Percentiles rank a stretch among this genome's conserved stretches.
Evolutionary conservation across 1,284 basidiomycete species (phyloP).

Genomic region (Ustilago hordei): DNA sequence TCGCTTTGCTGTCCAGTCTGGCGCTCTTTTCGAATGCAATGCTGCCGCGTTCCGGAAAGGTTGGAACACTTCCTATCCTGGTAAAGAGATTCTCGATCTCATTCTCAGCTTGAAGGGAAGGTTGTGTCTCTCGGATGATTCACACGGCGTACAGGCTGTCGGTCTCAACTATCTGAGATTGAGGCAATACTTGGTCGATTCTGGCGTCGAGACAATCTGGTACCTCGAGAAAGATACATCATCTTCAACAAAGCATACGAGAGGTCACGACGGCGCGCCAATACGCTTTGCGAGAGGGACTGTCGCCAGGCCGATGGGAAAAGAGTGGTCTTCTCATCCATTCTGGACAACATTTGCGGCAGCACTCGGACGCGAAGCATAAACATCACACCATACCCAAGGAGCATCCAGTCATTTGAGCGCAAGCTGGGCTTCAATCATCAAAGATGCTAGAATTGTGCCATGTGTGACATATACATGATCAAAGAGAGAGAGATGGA

Average conservation of each 20-base stretch:
- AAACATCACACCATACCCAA: neutral
- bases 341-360: slow-evolving; percentile 36
- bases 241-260: neutral
- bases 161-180: slow-evolving; percentile 84
- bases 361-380: slow-evolving; percentile 13
- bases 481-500: neutral
- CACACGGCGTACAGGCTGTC: slow-evolving; percentile 88
- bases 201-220: slow-evolving; percentile 80
- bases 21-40: slow-evolving; percentile 92
- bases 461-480: slow-evolving; percentile 13
- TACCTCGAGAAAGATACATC: slow-evolving; percentile 71
- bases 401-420: neutral
- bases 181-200: slow-evolving; percentile 77
- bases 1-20: slow-evolving; percentile 80
- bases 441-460: slow-evolving; percentile 6
- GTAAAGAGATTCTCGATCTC: slow-evolving; percentile 78
- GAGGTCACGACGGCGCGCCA: neutral
- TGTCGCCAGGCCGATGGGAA: slow-evolving; percentile 26
- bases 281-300: slow-evolving; percentile 40
- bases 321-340: slow-evolving; percentile 29
- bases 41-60: slow-evolving; percentile 91
- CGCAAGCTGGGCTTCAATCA: neutral
- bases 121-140: slow-evolving; percentile 92
- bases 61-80: slow-evolving; percentile 87
- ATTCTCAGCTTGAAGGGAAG: slow-evolving; percentile 79